Evolutionary conservation across 2,329 filamentous ascomycete genomes (phyloP), one percentile per base, ranked within the genome.

Genomic region (Dactylonectria estremocensis): DNA sequence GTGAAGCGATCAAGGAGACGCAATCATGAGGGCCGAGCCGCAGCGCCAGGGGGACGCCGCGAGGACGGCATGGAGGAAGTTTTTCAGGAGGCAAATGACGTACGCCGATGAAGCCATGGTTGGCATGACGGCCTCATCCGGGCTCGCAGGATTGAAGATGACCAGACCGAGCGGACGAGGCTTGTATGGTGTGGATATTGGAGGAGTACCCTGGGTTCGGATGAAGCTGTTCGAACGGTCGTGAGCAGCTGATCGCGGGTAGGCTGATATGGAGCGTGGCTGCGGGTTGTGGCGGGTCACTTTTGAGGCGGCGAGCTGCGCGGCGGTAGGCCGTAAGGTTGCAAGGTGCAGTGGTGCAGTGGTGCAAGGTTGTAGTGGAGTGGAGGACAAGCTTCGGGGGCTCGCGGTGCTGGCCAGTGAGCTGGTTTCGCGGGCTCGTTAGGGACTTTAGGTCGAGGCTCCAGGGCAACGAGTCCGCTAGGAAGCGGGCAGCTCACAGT

Each of bases 61-160:
- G 56, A 54, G 18, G 61, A 20, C 70, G 52, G 53, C 61, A 48
- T 28, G 59, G 67, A 58, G 64, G 59, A 74, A 69, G 64, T 66
- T 69, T 75, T 75, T 75, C 69, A 68, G 66, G 64, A 71, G 67
- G 61, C 18, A 37, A 50, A 72, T 69, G 74, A 76, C 74, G 70
- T 76, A 76, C 74, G 70, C 74, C 48, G 74, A 75, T 72, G 74
- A 76, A 76, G 74, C 73, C 74, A 76, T 76, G 70, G 45, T 61
- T 68, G 70, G 70, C 60, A 64, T 68, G 68, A 73, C 66, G 69
- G 74, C 74, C 74, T 75, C 74, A 76, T 75, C 70, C 71, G 69
- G 71, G 65, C 72, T 67, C 49, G 70, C 62, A 72, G 65, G 54
- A 70, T 57, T 68, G 62, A 59, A 59, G 65, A 62, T 71, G 72